These are phyloP conservation scores for Rauvolfia tetraphylla DNA, from an alignment of 257 asterid species.

Conservation along the genomic window DNA sequence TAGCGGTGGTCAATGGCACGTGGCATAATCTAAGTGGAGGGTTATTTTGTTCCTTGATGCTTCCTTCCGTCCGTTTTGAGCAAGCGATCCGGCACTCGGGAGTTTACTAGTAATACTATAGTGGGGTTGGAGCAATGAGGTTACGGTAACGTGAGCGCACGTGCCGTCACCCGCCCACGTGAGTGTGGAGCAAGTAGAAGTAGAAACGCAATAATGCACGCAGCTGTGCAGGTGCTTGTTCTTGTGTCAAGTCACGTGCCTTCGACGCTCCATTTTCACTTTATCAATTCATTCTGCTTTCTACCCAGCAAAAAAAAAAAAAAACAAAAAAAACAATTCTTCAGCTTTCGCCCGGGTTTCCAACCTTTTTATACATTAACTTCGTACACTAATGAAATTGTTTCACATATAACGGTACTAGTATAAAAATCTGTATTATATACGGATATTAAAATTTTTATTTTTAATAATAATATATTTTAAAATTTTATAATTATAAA, in stretches of 20 bases:
- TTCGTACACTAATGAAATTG: too few species aligned
- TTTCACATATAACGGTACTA: too few species aligned
- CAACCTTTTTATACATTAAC: too few species aligned
- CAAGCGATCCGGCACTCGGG: conserved; percentile 8
- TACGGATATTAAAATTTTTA: too few species aligned
- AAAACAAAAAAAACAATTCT: too few species aligned
- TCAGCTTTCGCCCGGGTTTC: too few species aligned
- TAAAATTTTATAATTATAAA: too few species aligned
- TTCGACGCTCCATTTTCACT: conserved; percentile 3
- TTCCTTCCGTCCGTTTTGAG: conserved; percentile 19
- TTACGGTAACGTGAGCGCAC: conserved; percentile 42
- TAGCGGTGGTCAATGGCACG: conserved; percentile 42
- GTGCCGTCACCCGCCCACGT: conserved; percentile 32
- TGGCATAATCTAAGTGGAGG: conserved; percentile 22
- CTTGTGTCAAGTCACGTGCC: conserved; percentile 41
- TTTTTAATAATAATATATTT: too few species aligned
- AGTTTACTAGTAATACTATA: neutral
- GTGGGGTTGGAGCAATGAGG: neutral
- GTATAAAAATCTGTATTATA: too few species aligned
- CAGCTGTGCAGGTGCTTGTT: conserved; percentile 8
- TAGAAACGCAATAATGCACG: conserved; percentile 23
- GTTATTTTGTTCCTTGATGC: conserved; percentile 5
- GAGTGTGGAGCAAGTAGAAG: neutral
- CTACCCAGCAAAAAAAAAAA: too few species aligned
- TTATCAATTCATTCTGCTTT: neutral